Conservation (phyloP, 1,284 basidiomycete species). For the Pisolithus thermaeus region DNA sequence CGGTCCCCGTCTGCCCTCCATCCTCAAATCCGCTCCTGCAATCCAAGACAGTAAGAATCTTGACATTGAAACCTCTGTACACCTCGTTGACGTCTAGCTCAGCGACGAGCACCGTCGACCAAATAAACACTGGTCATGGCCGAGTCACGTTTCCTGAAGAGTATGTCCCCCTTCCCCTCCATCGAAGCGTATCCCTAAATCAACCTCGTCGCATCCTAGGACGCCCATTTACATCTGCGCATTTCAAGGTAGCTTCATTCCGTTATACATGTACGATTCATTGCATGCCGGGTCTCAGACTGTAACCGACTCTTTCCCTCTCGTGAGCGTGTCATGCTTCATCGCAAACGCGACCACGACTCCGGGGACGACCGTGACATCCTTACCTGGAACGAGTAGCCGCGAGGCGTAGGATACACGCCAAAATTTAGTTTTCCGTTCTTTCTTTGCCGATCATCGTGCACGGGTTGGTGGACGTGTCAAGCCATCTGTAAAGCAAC, state of each 20-base stretch:
- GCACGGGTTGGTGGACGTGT: not conserved
- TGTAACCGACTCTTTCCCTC: constrained; percentile 71
- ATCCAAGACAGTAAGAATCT: constrained; percentile 38
- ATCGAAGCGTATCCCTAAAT: constrained; percentile 15
- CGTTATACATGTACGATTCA: not conserved
- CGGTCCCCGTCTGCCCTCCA: constrained; percentile 37
- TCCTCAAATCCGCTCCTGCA: constrained; percentile 43
- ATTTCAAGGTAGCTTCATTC: constrained; percentile 34
- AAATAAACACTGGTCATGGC: constrained; percentile 21
- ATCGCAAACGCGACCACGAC: constrained; percentile 69
- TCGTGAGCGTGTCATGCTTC: constrained; percentile 60
- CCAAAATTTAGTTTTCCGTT: not conserved
- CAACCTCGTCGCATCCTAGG: constrained; percentile 46
- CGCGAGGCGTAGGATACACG: not conserved
- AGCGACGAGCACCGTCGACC: constrained; percentile 28
- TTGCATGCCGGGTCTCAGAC: constrained; percentile 31
- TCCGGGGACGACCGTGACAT: constrained; percentile 51
- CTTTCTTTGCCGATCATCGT: not conserved
- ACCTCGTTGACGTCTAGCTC: constrained; percentile 23
- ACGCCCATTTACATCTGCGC: constrained; percentile 65
- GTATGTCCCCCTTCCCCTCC: constrained; percentile 34
- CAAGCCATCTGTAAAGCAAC: not conserved
- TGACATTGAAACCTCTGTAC: not conserved
- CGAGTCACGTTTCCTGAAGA: constrained; percentile 26
- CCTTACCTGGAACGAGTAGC: constrained; percentile 69